These are phyloP conservation scores for Saturnispora silvae DNA, from an alignment of 805 yeast genomes.

Conservation along the genomic window DNA sequence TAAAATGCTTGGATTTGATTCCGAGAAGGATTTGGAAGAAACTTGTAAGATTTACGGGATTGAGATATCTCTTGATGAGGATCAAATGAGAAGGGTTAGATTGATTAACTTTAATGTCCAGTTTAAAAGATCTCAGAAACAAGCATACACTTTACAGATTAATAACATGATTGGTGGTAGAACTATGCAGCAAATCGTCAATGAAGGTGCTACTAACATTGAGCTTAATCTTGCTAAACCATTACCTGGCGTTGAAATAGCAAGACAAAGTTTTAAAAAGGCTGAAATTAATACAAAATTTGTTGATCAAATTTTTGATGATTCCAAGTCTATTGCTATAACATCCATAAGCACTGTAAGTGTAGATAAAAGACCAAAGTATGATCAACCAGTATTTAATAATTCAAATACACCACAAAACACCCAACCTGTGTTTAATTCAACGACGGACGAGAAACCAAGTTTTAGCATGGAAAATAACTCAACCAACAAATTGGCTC, in stretches of 20 bases:
- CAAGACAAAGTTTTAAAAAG: conserved; percentile 16
- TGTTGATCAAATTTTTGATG: conserved; percentile 7
- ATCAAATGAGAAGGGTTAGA: conserved; percentile 26
- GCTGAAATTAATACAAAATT: conserved; percentile 11
- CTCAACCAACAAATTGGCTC: background rate
- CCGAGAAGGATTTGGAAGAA: conserved; percentile 36
- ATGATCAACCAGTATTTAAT: conserved; percentile 2
- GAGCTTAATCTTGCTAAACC: conserved; percentile 12
- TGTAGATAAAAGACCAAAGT: background rate
- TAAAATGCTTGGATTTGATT: conserved; percentile 56
- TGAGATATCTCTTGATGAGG: conserved; percentile 28
- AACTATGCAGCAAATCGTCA: conserved; percentile 28
- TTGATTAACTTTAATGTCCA: conserved; percentile 31
- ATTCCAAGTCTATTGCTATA: background rate
- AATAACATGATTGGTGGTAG: conserved; percentile 29
- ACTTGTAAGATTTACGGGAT: conserved; percentile 61
- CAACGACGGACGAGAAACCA: background rate
- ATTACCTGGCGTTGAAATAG: conserved; percentile 15
- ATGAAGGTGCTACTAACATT: conserved; percentile 25
- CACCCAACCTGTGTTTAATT: background rate
- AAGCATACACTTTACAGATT: conserved; percentile 34
- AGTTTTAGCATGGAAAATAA: background rate
- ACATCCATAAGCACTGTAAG: background rate
- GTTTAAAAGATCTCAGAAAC: conserved; percentile 28
- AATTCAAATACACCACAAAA: background rate